A percentile compares a stretch with the other conserved stretches of the same genome.
These are phyloP conservation scores for Cardiospermum halicacabum DNA, from an alignment of 345 rosid genomes.

Conservation along the genomic window DNA sequence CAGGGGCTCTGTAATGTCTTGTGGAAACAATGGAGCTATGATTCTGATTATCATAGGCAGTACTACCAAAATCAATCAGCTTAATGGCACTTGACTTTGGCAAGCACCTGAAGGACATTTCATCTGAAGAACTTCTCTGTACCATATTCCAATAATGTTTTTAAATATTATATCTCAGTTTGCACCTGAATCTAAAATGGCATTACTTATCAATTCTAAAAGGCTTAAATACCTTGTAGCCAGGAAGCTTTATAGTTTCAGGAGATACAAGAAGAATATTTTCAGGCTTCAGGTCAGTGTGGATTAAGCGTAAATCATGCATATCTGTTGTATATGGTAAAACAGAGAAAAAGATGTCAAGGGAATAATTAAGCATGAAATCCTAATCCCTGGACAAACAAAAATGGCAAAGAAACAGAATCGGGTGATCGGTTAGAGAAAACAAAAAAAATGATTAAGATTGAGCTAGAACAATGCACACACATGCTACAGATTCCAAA, in stretches of 20 bases:
- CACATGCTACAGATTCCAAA: conserved; percentile 96
- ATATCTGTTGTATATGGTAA: conserved; percentile 51
- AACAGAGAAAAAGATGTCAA: conserved; percentile 11
- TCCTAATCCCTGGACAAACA: conserved; percentile 18
- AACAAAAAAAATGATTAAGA: conserved; percentile 5
- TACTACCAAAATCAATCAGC: conserved; percentile 91
- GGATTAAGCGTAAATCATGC: conserved; percentile 75
- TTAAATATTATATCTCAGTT: conserved; percentile 9
- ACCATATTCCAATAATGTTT: conserved; percentile 31
- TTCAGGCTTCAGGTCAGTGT: conserved; percentile 91
- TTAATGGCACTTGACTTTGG: conserved; percentile 91
- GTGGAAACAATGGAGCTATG: conserved; percentile 80
- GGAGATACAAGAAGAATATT: conserved; percentile 77
- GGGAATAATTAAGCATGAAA: neutral
- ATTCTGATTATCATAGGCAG: conserved; percentile 68
- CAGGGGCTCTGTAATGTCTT: conserved; percentile 85
- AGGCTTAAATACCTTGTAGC: conserved; percentile 52
- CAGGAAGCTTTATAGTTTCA: conserved; percentile 65
- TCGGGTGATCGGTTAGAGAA: conserved; percentile 17
- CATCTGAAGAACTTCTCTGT: conserved; percentile 53
- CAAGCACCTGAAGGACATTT: conserved; percentile 50
- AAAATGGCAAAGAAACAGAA: conserved; percentile 19
- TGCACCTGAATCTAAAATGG: conserved; percentile 28
- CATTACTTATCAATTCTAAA: conserved; percentile 11
- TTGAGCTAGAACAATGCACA: conserved; percentile 50